These are phyloP conservation scores for Pichia manshurica DNA, from an alignment of 805 yeast species.

Conservation along the genomic window DNA sequence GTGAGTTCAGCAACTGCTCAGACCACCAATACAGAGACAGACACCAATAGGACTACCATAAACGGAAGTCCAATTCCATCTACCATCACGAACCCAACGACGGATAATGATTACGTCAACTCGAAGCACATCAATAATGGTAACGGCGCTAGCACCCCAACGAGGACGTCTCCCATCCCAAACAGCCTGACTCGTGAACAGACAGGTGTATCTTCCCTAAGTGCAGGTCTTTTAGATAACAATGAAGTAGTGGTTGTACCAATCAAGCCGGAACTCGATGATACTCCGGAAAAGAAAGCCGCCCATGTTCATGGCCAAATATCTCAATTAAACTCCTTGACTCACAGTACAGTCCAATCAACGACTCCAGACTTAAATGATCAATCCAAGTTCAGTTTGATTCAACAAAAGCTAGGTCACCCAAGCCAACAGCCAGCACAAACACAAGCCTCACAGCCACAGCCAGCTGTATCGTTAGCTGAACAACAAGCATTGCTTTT, in stretches of 20 bases:
- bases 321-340: slow-evolving; percentile 1
- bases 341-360: not conserved
- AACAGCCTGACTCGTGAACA: slow-evolving; percentile 3
- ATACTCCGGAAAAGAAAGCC: not conserved
- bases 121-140: not conserved
- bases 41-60: not conserved
- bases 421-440: not conserved
- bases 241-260: slow-evolving; percentile 13
- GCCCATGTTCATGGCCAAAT: slow-evolving; percentile 1
- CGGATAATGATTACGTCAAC: not conserved
- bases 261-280: slow-evolving; percentile 4
- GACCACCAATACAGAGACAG: slow-evolving; percentile 17
- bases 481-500: slow-evolving; percentile 13
- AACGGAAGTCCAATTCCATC: slow-evolving; percentile 2
- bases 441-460: not conserved
- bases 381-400: not conserved
- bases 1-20: slow-evolving; percentile 14
- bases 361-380: not conserved
- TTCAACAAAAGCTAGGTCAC: not conserved
- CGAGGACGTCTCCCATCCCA: not conserved
- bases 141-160: not conserved
- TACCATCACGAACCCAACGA: not conserved
- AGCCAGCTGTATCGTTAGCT: slow-evolving; percentile 1
- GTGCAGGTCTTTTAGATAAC: slow-evolving; percentile 8
- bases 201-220: slow-evolving; percentile 6